Evolutionary conservation across 2,329 filamentous ascomycete genomes (phyloP).

Genomic region (Claviceps pusilla): DNA sequence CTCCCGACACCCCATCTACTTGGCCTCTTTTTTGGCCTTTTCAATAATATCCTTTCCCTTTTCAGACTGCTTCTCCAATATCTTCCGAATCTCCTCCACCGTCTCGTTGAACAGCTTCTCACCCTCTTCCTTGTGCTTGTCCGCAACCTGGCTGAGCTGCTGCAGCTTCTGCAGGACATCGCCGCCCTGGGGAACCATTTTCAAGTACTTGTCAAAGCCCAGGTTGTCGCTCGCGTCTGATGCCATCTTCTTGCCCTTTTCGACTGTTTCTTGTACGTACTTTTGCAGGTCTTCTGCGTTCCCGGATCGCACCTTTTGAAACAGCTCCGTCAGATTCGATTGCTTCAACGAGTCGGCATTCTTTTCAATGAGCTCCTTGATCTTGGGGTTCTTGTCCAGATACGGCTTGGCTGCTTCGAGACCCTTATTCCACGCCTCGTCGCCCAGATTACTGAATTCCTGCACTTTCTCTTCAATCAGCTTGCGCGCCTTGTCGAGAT

Average conservation of each 20-base stretch:
- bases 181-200: constrained; percentile 47
- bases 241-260: constrained; percentile 32
- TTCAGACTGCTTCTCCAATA: constrained; percentile 44
- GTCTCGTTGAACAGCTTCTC: constrained; percentile 56
- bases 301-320: constrained; percentile 46
- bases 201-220: constrained; percentile 47
- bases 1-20: constrained; percentile 12
- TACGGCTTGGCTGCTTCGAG: constrained; percentile 56
- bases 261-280: constrained; percentile 18
- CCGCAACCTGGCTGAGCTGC: constrained; percentile 47
- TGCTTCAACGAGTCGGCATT: constrained; percentile 54
- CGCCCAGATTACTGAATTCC: constrained; percentile 50
- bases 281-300: constrained; percentile 31
- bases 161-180: constrained; percentile 52
- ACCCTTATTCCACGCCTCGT: constrained; percentile 58
- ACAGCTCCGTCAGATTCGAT: constrained; percentile 49
- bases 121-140: constrained; percentile 55
- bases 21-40: constrained; percentile 34
- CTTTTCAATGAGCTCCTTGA: constrained; percentile 57
- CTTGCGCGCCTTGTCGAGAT: constrained; percentile 40
- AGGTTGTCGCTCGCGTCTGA: constrained; percentile 14
- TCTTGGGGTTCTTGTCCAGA: constrained; percentile 61
- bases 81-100: constrained; percentile 48
- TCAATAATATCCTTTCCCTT: constrained; percentile 44
- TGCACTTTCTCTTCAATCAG: constrained; percentile 56